Evolutionary conservation across 306 rosid genomes (phyloP).

Genomic region (Cucurbita moschata): DNA sequence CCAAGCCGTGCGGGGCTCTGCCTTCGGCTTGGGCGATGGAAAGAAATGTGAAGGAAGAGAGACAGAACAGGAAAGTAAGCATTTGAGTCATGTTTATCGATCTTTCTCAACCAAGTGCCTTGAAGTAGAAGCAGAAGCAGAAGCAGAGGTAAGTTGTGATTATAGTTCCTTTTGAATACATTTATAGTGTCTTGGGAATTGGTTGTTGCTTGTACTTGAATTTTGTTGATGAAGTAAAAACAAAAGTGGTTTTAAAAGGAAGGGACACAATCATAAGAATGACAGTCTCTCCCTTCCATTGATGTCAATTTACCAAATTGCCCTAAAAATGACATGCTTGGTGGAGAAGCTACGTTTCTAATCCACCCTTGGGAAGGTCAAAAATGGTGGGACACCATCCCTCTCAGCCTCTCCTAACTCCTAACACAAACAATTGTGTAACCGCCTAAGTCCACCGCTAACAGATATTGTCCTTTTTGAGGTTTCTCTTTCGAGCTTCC

Average conservation of each 20-base stretch:
- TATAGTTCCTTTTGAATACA: slow-evolving; percentile 15
- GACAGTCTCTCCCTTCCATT: slow-evolving; percentile 4
- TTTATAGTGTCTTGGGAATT: slow-evolving; percentile 44
- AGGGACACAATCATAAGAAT: slow-evolving; percentile 50
- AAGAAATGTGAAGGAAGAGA: slow-evolving; percentile 30
- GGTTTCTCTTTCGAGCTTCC: too few species aligned
- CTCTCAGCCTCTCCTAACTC: neutral
- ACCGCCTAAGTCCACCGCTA: too few species aligned
- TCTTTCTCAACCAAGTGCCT: neutral
- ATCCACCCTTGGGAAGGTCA: neutral
- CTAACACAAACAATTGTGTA: too few species aligned
- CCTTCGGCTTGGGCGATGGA: slow-evolving; percentile 40
- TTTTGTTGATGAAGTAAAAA: slow-evolving; percentile 17
- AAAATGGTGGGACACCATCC: neutral
- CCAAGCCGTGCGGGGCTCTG: slow-evolving; percentile 83
- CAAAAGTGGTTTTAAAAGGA: slow-evolving; percentile 17
- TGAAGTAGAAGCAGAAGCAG: slow-evolving; percentile 8
- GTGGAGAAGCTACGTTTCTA: neutral
- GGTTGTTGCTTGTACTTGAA: slow-evolving; percentile 52
- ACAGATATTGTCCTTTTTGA: too few species aligned
- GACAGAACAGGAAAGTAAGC: slow-evolving; percentile 23
- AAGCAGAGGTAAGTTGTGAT: slow-evolving; percentile 13
- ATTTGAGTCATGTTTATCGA: slow-evolving; percentile 21
- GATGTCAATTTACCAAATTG: slow-evolving; percentile 1
- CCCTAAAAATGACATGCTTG: slow-evolving; percentile 6